A percentile compares a stretch with the other conserved stretches of the same genome.
These are phyloP conservation scores for Pythium rhizo-oryzae DNA, from an alignment of 352 stramenopile genomes.

Conservation along the genomic window DNA sequence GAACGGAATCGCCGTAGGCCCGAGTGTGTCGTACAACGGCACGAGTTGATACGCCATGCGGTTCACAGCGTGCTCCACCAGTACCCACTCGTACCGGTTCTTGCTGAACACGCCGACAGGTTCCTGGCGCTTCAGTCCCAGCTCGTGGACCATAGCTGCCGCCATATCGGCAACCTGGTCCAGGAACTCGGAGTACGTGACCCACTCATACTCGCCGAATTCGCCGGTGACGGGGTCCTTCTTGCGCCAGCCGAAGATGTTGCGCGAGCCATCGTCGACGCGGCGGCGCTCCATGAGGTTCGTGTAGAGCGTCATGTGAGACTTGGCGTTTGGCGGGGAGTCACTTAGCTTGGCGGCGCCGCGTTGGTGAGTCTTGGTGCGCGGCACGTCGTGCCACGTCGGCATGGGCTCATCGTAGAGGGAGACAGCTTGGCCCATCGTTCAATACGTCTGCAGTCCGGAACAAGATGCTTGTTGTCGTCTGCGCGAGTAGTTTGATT, in stretches of 20 bases:
- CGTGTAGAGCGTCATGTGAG: conserved; percentile 53
- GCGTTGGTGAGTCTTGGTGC: conserved; percentile 17
- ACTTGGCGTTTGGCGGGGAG: conserved; percentile 32
- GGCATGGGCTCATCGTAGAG: conserved; percentile 20
- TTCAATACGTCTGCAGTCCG: no score
- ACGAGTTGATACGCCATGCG: conserved; percentile 73
- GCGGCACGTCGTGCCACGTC: conserved; percentile 27
- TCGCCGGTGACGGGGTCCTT: conserved; percentile 40
- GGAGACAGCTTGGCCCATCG: neutral
- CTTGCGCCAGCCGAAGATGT: conserved; percentile 59
- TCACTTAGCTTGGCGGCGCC: conserved; percentile 27
- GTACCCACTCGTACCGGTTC: conserved; percentile 72
- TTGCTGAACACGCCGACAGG: conserved; percentile 71
- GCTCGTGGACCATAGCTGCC: conserved; percentile 38
- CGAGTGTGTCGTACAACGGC: conserved; percentile 87
- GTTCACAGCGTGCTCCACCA: conserved; percentile 63
- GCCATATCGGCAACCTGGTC: conserved; percentile 43
- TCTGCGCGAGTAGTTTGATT: no score
- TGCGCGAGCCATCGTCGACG: conserved; percentile 52
- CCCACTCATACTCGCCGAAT: conserved; percentile 51
- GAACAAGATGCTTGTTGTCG: no score
- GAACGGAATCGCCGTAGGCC: conserved; percentile 61
- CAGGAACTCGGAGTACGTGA: conserved; percentile 63
- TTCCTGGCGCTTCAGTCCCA: conserved; percentile 44
- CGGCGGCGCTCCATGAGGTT: conserved; percentile 46